Conservation (phyloP, 306 rosid genomes). For the Nissolia schottii region DNA sequence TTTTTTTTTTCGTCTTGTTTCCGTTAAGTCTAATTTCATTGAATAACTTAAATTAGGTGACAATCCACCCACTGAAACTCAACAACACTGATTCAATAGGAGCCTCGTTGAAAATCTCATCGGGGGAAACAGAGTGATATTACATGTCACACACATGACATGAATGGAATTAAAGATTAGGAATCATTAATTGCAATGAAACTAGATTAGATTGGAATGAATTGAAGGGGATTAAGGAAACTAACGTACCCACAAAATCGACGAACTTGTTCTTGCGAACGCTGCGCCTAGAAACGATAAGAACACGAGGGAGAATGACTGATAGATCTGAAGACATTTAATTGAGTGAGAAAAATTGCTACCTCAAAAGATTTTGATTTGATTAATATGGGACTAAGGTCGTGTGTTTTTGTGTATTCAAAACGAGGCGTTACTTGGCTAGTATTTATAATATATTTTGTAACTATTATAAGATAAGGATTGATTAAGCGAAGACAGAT, state of each 20-base stretch:
- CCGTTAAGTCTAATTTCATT: too few species aligned
- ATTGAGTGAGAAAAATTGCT: neutral
- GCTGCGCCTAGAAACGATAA: slow-evolving; percentile 88
- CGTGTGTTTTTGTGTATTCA: too few species aligned
- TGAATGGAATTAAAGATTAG: neutral
- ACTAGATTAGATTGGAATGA: neutral
- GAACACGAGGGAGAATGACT: slow-evolving; percentile 80
- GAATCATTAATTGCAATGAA: neutral
- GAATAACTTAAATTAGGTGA: too few species aligned
- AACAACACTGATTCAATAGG: too few species aligned
- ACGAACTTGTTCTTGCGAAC: slow-evolving; percentile 96
- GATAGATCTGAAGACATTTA: slow-evolving; percentile 72
- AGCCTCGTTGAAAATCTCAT: too few species aligned
- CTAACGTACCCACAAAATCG: slow-evolving; percentile 72
- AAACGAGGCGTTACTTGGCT: too few species aligned
- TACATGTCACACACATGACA: neutral
- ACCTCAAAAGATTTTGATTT: neutral
- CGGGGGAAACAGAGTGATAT: too few species aligned
- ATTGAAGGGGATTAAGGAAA: neutral
- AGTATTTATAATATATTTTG: too few species aligned
- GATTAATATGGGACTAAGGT: neutral
- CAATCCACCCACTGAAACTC: too few species aligned
- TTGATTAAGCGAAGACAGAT: neutral
- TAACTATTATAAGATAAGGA: neutral
- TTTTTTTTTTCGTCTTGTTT: too few species aligned